Conservation (phyloP, 192 early-diverging fungal species). For the Rhizophagus prolifer region DNA sequence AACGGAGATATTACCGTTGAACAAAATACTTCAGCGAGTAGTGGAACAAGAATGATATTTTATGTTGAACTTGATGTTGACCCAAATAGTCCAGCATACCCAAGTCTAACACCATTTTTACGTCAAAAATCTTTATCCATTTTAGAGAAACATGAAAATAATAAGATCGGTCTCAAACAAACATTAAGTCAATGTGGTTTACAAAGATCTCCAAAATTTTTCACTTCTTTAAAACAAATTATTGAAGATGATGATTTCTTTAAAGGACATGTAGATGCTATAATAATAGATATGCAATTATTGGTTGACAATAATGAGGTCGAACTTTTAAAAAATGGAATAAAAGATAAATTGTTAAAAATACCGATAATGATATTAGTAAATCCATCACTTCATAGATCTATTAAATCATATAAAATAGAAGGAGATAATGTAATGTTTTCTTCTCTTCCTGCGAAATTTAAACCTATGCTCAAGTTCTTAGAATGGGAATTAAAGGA, state of each 20-base stretch:
- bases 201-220: neutral
- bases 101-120: neutral
- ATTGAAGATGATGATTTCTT: neutral
- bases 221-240: neutral
- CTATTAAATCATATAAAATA: neutral
- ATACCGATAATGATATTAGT: conserved; percentile 3
- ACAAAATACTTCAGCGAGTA: neutral
- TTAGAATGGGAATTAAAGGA: neutral
- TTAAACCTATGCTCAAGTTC: conserved; percentile 22
- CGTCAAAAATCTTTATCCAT: neutral
- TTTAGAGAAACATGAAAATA: conserved; percentile 4
- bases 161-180: neutral
- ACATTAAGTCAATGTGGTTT: neutral
- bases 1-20: conserved; percentile 38
- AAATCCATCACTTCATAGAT: conserved; percentile 8
- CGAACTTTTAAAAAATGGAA: neutral
- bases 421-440: neutral
- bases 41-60: conserved; percentile 24
- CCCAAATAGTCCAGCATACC: neutral
- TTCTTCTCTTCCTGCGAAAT: conserved; percentile 15
- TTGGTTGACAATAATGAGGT: conserved; percentile 17
- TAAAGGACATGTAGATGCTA: neutral
- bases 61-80: conserved; percentile 3
- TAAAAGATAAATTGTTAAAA: neutral
- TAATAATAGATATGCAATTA: conserved; percentile 15